Conservation (phyloP, 2,329 filamentous ascomycete genomes). For the Penicillium sp. region DNA sequence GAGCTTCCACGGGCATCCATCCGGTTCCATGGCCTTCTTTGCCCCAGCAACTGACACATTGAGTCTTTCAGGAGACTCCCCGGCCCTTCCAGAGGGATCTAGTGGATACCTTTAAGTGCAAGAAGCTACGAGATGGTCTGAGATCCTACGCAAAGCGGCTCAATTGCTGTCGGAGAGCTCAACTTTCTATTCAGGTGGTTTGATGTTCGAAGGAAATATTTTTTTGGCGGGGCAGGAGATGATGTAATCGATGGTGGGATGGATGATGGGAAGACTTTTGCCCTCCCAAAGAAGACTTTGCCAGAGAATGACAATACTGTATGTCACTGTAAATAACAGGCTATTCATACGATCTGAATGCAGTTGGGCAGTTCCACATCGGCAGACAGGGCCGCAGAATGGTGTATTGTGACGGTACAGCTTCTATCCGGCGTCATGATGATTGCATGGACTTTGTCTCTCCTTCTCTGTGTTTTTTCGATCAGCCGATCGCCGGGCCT, state of each 20-base stretch:
- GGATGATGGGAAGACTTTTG: constrained; percentile 5
- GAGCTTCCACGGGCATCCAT: constrained; percentile 35
- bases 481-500: constrained; percentile 1
- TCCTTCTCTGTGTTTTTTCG: no score
- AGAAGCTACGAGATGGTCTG: constrained; percentile 1
- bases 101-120: constrained; percentile 4
- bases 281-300: background rate
- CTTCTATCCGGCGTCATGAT: no score
- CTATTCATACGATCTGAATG: no score
- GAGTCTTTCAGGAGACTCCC: constrained; percentile 6
- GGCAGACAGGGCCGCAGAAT: no score
- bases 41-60: constrained; percentile 16
- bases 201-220: constrained; percentile 5
- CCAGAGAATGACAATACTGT: background rate
- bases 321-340: no score
- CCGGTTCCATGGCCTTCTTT: constrained; percentile 30
- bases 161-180: constrained; percentile 4
- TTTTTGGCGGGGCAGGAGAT: constrained; percentile 20
- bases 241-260: constrained; percentile 22
- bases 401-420: no score
- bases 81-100: constrained; percentile 14
- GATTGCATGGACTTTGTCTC: no score
- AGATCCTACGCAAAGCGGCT: background rate
- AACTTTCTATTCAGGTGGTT: background rate
- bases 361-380: no score